These are phyloP conservation scores for Powellomyces hirtus DNA, from an alignment of 192 early-diverging fungal species.

Conservation along the genomic window DNA sequence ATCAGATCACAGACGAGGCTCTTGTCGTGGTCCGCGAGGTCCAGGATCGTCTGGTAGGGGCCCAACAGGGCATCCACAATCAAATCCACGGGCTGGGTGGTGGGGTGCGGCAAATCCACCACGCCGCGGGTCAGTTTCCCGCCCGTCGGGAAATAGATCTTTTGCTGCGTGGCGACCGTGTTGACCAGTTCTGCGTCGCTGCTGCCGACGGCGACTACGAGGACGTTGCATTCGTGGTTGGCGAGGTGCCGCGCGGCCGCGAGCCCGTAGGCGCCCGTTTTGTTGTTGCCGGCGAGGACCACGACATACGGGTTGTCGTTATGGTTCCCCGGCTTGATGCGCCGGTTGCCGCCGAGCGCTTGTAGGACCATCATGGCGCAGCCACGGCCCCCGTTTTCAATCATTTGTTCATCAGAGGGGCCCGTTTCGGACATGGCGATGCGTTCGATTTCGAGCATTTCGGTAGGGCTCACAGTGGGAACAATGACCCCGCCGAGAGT, in stretches of 20 bases:
- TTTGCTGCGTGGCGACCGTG: slow-evolving; percentile 43
- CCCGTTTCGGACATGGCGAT: slow-evolving; percentile 59
- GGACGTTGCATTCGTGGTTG: slow-evolving; percentile 73
- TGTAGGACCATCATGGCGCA: slow-evolving; percentile 71
- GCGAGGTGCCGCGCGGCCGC: slow-evolving; percentile 72
- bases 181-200: slow-evolving; percentile 39
- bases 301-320: slow-evolving; percentile 70
- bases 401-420: slow-evolving; percentile 66
- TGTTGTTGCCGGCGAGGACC: slow-evolving; percentile 73
- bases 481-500: slow-evolving; percentile 48
- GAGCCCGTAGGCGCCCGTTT: slow-evolving; percentile 68
- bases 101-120: slow-evolving; percentile 55
- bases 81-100: slow-evolving; percentile 50
- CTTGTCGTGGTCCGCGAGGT: slow-evolving; percentile 47
- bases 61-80: slow-evolving; percentile 75
- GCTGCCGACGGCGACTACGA: slow-evolving; percentile 46
- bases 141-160: slow-evolving; percentile 47
- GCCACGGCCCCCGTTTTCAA: slow-evolving; percentile 78
- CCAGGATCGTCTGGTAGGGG: slow-evolving; percentile 51
- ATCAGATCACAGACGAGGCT: slow-evolving; percentile 56
- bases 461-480: slow-evolving; percentile 56
- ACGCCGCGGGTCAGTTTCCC: slow-evolving; percentile 44
- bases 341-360: slow-evolving; percentile 67
- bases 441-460: slow-evolving; percentile 70
- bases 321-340: slow-evolving; percentile 76